Conservation (phyloP, 768 basidiomycete genomes). For the Gymnopilus junonius region DNA sequence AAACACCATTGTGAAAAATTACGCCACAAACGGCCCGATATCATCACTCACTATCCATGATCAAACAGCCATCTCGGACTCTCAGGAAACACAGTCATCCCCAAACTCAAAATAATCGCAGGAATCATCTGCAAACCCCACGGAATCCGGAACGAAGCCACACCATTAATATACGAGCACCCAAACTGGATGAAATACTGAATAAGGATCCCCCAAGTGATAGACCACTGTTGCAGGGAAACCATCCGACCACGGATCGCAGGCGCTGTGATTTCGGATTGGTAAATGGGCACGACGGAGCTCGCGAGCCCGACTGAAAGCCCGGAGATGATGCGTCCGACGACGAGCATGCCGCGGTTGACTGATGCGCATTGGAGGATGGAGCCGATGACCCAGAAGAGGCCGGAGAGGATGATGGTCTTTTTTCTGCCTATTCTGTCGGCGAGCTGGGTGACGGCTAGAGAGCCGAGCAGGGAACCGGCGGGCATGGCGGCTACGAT, state of each 20-base stretch:
- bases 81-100: constrained; percentile 73
- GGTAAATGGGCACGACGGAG: constrained; percentile 73
- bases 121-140: constrained; percentile 85
- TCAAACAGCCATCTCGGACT: constrained; percentile 77
- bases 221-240: constrained; percentile 80
- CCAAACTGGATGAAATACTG: constrained; percentile 81
- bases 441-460: constrained; percentile 64
- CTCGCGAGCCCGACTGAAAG: constrained; percentile 70
- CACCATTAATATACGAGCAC: constrained; percentile 72
- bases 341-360: constrained; percentile 76
- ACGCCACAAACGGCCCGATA: background rate
- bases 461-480: constrained; percentile 69
- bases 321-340: constrained; percentile 70
- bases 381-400: constrained; percentile 75
- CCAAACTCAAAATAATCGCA: constrained; percentile 66
- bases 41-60: constrained; percentile 46
- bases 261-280: constrained; percentile 75
- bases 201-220: constrained; percentile 78
- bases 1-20: background rate
- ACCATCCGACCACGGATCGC: constrained; percentile 76
- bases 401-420: constrained; percentile 66
- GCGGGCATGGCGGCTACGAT: constrained; percentile 84
- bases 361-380: constrained; percentile 70
- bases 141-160: constrained; percentile 78
- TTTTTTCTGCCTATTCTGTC: constrained; percentile 69